These are phyloP conservation scores for Chaetoceros muelleri DNA, from an alignment of 108 stramenopile species.

Conservation along the genomic window DNA sequence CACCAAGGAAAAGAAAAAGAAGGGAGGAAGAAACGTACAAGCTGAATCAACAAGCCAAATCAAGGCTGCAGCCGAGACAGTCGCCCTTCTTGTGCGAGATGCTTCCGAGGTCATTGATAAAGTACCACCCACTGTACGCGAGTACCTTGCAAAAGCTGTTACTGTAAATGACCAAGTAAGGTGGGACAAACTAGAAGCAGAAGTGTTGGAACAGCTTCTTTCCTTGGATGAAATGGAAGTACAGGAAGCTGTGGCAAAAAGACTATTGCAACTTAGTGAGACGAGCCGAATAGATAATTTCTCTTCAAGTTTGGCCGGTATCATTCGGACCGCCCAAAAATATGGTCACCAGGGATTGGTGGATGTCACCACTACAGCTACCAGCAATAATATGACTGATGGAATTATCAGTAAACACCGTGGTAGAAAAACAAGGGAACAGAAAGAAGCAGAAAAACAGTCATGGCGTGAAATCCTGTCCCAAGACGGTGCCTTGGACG, in stretches of 20 bases:
- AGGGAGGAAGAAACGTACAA: constrained; percentile 19
- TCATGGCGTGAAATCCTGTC: constrained; percentile 67
- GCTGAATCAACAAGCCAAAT: constrained; percentile 35
- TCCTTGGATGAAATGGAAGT: constrained; percentile 37
- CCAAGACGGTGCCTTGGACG: constrained; percentile 63
- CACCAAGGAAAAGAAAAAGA: constrained; percentile 43
- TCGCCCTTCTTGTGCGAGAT: constrained; percentile 57
- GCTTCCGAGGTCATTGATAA: constrained; percentile 33
- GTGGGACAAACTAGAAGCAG: constrained; percentile 85
- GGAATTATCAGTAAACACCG: constrained; percentile 3
- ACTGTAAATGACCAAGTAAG: constrained; percentile 40
- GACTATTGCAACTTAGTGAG: constrained; percentile 46
- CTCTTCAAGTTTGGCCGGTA: constrained; percentile 75
- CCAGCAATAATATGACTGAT: constrained; percentile 4
- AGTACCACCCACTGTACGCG: constrained; percentile 37
- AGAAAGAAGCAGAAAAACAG: constrained; percentile 61
- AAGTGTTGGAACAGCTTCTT: constrained; percentile 61
- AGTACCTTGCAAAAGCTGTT: constrained; percentile 48
- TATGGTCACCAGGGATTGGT: constrained; percentile 45
- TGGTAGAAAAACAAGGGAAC: constrained; percentile 59
- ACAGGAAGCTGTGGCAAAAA: constrained; percentile 48
- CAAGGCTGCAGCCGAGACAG: constrained; percentile 58
- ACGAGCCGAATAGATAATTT: constrained; percentile 65
- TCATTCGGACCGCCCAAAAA: constrained; percentile 65
- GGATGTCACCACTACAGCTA: constrained; percentile 8